Evolutionary conservation across 169 alveolate species (phyloP).

Genomic region (Amoebophrya sp.): DNA sequence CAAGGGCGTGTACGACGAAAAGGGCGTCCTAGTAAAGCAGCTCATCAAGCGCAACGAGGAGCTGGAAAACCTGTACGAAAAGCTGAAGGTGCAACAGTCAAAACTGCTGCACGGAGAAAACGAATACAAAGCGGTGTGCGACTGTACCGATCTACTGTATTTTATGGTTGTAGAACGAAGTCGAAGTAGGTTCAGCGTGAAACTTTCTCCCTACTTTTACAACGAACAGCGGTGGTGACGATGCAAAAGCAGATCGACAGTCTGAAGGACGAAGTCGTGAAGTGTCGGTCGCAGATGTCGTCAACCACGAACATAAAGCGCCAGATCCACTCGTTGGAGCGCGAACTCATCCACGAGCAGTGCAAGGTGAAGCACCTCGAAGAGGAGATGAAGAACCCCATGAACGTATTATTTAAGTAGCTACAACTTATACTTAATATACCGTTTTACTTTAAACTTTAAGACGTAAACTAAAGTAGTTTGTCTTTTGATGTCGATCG

Average conservation of each 20-base stretch:
- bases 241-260: background rate
- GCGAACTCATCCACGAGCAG: background rate
- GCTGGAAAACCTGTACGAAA: slow-evolving; percentile 66
- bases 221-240: background rate
- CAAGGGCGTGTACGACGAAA: slow-evolving; percentile 40
- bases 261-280: background rate
- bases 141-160: too few relatives aligned
- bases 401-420: slow-evolving; percentile 44
- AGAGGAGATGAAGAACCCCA: slow-evolving; percentile 78
- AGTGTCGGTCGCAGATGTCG: background rate
- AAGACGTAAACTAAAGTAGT: too few relatives aligned
- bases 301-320: background rate
- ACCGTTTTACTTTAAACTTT: too few relatives aligned
- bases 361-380: slow-evolving; percentile 51
- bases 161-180: too few relatives aligned
- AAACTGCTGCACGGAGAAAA: slow-evolving; percentile 68
- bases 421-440: too few relatives aligned
- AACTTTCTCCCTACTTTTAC: too few relatives aligned
- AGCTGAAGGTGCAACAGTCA: slow-evolving; percentile 61
- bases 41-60: slow-evolving; percentile 73
- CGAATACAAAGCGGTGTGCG: slow-evolving; percentile 19
- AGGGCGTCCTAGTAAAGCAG: slow-evolving; percentile 69
- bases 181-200: too few relatives aligned
- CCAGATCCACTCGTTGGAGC: background rate
- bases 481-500: too few relatives aligned